phyloP scores from a whole-genome alignment of 1,284 basidiomycete species.

The Polyporus tsugae region DNA sequence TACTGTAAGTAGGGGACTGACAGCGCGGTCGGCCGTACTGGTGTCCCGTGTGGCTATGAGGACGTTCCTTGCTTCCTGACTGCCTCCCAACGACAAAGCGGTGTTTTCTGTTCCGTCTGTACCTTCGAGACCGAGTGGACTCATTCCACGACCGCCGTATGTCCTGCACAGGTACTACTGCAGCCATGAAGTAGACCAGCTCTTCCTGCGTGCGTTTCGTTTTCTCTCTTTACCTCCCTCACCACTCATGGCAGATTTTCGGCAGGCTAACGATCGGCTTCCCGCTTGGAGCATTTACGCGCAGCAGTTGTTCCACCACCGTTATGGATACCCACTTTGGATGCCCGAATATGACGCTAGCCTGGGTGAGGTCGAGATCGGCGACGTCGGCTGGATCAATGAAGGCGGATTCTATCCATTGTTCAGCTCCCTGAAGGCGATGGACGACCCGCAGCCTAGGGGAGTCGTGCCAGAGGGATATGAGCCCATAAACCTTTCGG shows the following conservation, averaged over 20 bases:
- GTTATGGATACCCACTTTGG: constrained; percentile 27
- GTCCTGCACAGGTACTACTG: not conserved
- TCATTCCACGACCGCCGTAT: not conserved
- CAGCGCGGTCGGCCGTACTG: not conserved
- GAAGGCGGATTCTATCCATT: constrained; percentile 26
- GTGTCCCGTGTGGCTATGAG: not conserved
- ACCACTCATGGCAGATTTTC: not conserved
- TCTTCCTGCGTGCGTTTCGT: not conserved
- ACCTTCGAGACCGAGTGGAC: not conserved
- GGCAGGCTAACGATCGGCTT: not conserved
- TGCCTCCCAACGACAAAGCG: not conserved
- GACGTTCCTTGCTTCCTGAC: not conserved
- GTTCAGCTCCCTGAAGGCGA: constrained; percentile 20
- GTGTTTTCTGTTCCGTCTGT: not conserved
- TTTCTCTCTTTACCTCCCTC: not conserved
- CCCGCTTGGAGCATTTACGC: constrained; percentile 19
- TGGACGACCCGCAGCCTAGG: not conserved
- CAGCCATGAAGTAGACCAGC: not conserved
- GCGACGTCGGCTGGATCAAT: constrained; percentile 29
- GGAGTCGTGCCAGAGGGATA: not conserved
- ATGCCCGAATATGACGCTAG: constrained; percentile 18
- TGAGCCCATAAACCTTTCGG: not conserved
- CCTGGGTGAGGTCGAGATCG: constrained; percentile 23
- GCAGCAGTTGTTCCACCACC: constrained; percentile 8
- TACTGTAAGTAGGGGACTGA: not conserved